phyloP scores from a whole-genome alignment of 371 early-diverging fungal species.

The Globomyces sp. region DNA sequence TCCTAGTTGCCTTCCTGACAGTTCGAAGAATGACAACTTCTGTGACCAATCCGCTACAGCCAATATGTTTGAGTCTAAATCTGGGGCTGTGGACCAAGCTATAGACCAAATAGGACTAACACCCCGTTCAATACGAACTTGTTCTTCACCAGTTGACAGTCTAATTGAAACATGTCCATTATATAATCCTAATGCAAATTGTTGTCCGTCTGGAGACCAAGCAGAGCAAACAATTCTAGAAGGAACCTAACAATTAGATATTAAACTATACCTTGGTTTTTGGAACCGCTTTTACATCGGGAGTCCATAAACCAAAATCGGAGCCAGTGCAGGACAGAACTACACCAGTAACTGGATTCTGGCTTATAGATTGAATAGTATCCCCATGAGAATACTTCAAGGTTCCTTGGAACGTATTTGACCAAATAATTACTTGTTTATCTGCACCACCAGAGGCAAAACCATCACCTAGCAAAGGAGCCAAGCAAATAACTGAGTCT shows the following conservation, averaged over 20 bases:
- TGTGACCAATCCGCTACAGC: conserved; percentile 56
- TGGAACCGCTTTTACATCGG: conserved; percentile 48
- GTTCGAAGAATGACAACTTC: conserved; percentile 46
- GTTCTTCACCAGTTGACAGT: conserved; percentile 48
- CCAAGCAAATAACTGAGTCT: conserved; percentile 38
- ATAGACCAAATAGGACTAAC: conserved; percentile 50
- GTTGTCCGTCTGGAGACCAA: conserved; percentile 55
- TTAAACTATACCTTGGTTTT: conserved; percentile 43
- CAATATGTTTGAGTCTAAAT: conserved; percentile 39
- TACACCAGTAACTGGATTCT: conserved; percentile 45
- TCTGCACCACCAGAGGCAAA: conserved; percentile 56
- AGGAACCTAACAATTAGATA: conserved; percentile 33
- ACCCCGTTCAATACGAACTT: conserved; percentile 46
- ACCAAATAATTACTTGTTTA: conserved; percentile 57
- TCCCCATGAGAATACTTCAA: conserved; percentile 55
- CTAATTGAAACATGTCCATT: conserved; percentile 52
- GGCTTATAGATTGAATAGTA: conserved; percentile 46
- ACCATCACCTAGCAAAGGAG: conserved; percentile 24
- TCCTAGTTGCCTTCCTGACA: conserved; percentile 49
- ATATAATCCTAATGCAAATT: conserved; percentile 52
- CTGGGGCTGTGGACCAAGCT: conserved; percentile 42
- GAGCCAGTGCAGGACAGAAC: conserved; percentile 46
- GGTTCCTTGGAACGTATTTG: conserved; percentile 41
- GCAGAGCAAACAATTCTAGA: conserved; percentile 40
- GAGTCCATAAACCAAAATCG: conserved; percentile 56